These are phyloP conservation scores for Neurospora crassa DNA, from an alignment of 2,329 filamentous ascomycete genomes.

Conservation along the genomic window DNA sequence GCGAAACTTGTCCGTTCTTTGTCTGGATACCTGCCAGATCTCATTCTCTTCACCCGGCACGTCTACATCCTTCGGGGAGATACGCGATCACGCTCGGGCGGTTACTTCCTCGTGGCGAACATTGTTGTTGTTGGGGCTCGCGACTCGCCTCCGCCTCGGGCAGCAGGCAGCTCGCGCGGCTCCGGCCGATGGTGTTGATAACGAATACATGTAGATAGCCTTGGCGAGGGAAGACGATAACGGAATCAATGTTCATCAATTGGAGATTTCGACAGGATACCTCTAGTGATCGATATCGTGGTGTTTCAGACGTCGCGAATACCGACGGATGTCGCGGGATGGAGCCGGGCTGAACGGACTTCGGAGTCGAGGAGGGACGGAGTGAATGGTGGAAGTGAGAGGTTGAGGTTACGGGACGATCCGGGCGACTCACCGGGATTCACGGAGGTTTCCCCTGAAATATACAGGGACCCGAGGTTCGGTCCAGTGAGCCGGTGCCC, in stretches of 20 bases:
- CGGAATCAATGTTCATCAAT: neutral
- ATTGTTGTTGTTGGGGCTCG: neutral
- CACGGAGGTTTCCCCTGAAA: neutral
- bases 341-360: no score
- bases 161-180: slow-evolving; percentile 5
- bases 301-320: neutral
- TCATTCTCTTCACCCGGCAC: no score
- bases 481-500: neutral
- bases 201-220: neutral
- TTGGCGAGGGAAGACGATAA: neutral
- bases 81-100: neutral
- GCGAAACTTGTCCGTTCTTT: no score
- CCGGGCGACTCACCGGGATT: neutral
- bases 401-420: neutral
- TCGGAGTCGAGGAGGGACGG: neutral
- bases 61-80: neutral
- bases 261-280: neutral
- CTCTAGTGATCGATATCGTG: neutral
- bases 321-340: neutral
- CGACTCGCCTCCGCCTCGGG: neutral
- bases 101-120: neutral
- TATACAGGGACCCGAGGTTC: neutral
- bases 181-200: slow-evolving; percentile 10
- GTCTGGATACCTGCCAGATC: no score
- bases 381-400: neutral